Evolutionary conservation across 352 stramenopile species (phyloP).

Genomic region (Chloridella minuta): DNA sequence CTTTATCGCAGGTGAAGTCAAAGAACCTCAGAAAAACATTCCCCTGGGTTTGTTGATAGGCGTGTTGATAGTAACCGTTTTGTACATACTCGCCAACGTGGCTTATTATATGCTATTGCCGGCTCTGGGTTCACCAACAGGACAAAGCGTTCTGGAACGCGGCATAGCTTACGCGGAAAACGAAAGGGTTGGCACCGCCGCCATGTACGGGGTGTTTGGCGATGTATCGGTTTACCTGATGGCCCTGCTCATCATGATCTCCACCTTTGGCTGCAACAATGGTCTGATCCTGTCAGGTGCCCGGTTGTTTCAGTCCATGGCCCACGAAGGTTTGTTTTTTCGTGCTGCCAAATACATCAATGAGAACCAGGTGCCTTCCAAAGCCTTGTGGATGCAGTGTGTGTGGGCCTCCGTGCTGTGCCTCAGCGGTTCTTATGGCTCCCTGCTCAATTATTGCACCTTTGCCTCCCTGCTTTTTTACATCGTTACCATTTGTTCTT

Average conservation of each 20-base stretch:
- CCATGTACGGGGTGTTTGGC: background rate
- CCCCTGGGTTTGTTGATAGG: background rate
- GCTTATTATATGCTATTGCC: background rate
- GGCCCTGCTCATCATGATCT: background rate
- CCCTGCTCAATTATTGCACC: background rate
- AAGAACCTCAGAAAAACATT: constrained; percentile 1
- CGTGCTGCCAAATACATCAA: background rate
- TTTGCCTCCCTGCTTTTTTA: background rate
- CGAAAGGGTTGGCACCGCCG: background rate
- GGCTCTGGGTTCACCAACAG: background rate
- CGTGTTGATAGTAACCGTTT: background rate
- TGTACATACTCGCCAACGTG: background rate
- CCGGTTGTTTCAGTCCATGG: background rate
- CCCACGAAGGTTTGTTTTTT: background rate
- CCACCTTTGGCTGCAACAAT: background rate
- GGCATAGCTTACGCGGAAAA: background rate
- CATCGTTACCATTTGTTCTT: background rate
- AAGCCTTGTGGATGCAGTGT: background rate
- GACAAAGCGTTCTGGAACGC: background rate
- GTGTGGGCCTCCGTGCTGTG: background rate
- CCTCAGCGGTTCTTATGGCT: background rate
- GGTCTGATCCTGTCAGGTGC: background rate
- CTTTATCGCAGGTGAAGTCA: background rate
- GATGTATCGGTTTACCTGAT: background rate
- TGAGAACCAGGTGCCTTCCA: background rate